Evolutionary conservation across 345 rosid species (phyloP), one percentile per base, ranked within the genome.

Genomic region (Eucalyptus cloeziana): DNA sequence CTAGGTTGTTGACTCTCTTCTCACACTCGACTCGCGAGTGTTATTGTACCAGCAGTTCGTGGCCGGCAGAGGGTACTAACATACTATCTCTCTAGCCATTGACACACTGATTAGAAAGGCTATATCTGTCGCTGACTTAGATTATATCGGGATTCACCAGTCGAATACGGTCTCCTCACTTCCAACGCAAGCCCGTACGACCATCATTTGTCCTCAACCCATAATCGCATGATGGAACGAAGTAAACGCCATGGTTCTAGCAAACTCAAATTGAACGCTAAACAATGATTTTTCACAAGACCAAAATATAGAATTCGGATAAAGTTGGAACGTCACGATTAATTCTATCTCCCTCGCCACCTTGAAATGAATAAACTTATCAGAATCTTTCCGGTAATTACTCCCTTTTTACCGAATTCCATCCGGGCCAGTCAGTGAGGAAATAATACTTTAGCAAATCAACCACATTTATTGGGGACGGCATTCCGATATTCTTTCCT

Each of bases 21-120:
- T 27, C 54, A 51, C 8, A 51, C 54, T 51, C 54, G 54, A 51
- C 92, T 94, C 54, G 92, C 91, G 21, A 94, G 89, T 17, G 86
- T 71, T 17, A 67, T 92, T 24, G 24, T 52, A 52, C 25, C 25
- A 21, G 21, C 25, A 54, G 1, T 54, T 19, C 58, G 10, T 54
- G 58, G 4, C 58, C 10, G 4, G 58, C 24, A 54, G 2, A 17
- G 58, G 24, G 4, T 54, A 54, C 58, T 54, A 58, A 58, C 5
- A 10, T 58, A 24, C 64, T 2, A 24, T 58, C 10, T 58, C 64
- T 58, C 13, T 62, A 8, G 69, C 17, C 69, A 62, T 62, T 30
- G 7, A 30, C 15, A 62, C n/a, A 62, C 31, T 30, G 17, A 30
- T 62, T 27, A 13, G 69, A 27, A 62, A 62, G 8, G 31, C 16